Conservation (phyloP, 306 rosid species). For the Fragaria iinumae region DNA sequence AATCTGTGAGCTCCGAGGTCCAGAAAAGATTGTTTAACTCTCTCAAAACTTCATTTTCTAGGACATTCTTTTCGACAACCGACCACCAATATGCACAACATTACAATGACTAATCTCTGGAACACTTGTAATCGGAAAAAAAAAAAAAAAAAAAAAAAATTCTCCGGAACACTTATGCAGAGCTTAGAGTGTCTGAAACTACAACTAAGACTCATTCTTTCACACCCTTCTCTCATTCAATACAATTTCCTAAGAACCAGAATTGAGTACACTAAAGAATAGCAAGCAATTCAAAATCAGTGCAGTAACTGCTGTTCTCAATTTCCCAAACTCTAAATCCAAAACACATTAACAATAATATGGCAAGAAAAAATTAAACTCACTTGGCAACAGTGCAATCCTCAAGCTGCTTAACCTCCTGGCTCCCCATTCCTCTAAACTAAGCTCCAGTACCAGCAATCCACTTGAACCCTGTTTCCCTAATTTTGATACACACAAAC, state of each 20-base stretch:
- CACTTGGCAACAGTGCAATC: constrained; percentile 92
- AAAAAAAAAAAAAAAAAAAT: no score
- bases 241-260: not conserved
- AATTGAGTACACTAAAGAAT: not conserved
- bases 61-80: not conserved
- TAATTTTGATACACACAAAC: not conserved
- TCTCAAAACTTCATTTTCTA: not conserved
- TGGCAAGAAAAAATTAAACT: constrained; percentile 15
- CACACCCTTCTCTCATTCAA: not conserved
- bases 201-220: not conserved
- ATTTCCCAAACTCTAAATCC: not conserved
- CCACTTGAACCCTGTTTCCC: constrained; percentile 7
- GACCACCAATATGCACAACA: not conserved
- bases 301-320: not conserved
- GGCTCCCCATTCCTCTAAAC: constrained; percentile 47
- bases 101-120: not conserved
- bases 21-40: not conserved
- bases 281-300: not conserved
- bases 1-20: not conserved
- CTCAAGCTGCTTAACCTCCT: constrained; percentile 83
- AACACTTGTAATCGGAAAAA: not conserved
- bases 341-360: not conserved
- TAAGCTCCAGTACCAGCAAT: not conserved
- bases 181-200: not conserved
- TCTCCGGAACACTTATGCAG: not conserved